These are phyloP conservation scores for Colletotrichum liriopes DNA, from an alignment of 2,329 filamentous ascomycete species.

Conservation along the genomic window DNA sequence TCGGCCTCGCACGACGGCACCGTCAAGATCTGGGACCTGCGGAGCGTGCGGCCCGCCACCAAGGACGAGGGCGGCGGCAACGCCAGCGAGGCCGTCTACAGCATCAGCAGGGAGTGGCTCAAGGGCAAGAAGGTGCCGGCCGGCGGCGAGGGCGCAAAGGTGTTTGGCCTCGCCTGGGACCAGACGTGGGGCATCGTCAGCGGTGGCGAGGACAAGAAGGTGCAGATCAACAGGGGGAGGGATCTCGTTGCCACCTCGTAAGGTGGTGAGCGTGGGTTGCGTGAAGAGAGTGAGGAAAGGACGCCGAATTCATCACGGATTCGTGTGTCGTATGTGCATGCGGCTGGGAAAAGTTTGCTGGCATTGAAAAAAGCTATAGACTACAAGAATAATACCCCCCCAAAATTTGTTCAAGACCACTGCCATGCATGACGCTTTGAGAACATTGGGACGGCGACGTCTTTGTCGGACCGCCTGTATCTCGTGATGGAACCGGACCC, in stretches of 20 bases:
- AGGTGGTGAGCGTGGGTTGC: conserved; percentile 6
- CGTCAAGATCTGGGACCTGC: conserved; percentile 93
- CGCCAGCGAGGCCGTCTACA: conserved; percentile 82
- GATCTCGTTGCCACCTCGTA: conserved; percentile 61
- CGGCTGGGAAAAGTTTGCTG: conserved; percentile 41
- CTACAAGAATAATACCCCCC: conserved; percentile 43
- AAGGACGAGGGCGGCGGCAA: conserved; percentile 74
- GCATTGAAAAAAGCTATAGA: conserved; percentile 37
- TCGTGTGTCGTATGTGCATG: conserved; percentile 23
- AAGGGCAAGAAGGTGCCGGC: conserved; percentile 75
- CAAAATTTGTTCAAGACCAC: conserved; percentile 5
- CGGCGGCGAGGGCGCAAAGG: conserved; percentile 89
- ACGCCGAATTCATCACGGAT: neutral
- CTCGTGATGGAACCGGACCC: neutral
- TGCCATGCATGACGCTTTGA: neutral
- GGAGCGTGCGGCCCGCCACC: conserved; percentile 74
- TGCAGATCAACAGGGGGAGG: conserved; percentile 88
- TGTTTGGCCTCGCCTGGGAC: conserved; percentile 92
- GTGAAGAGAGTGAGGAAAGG: neutral
- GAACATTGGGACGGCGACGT: neutral
- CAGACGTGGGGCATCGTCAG: conserved; percentile 89
- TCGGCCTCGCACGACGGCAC: conserved; percentile 95
- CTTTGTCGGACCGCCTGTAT: neutral
- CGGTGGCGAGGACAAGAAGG: conserved; percentile 91
- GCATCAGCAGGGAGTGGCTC: conserved; percentile 82